Evolutionary conservation across 2,329 filamentous ascomycete species (phyloP).

Genomic region (Penicillium sp.): DNA sequence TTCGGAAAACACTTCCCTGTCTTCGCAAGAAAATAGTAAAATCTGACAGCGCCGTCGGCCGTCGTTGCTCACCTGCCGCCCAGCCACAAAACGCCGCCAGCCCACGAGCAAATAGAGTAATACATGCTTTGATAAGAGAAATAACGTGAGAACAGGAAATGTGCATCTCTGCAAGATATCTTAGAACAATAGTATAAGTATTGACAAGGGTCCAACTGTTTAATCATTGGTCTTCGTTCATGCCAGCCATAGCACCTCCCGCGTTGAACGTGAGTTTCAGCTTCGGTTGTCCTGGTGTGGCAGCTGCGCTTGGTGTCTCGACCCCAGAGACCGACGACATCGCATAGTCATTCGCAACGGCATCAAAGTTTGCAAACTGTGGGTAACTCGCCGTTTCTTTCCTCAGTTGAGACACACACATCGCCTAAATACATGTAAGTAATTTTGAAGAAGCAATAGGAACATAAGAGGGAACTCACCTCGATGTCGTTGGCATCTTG

Average conservation of each 20-base stretch:
- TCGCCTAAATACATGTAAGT: constrained; percentile 43
- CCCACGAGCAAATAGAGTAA: constrained; percentile 18
- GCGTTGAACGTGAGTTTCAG: constrained; percentile 69
- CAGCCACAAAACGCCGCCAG: constrained; percentile 30
- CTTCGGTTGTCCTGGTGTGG: constrained; percentile 63
- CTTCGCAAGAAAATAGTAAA: constrained; percentile 26
- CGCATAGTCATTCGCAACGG: constrained; percentile 55
- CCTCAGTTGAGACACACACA: constrained; percentile 57
- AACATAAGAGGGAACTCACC: constrained; percentile 59
- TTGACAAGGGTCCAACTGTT: constrained; percentile 19
- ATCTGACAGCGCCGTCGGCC: constrained; percentile 31
- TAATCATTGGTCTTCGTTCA: constrained; percentile 27
- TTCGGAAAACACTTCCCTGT: constrained; percentile 15
- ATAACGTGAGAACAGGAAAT: constrained; percentile 18
- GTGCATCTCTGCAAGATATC: constrained; percentile 19
- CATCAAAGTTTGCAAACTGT: constrained; percentile 62
- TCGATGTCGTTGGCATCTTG: constrained; percentile 92
- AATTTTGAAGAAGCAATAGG: background rate
- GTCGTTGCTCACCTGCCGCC: constrained; percentile 28
- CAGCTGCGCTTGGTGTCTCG: constrained; percentile 66
- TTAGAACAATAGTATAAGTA: constrained; percentile 20
- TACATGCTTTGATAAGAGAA: constrained; percentile 26
- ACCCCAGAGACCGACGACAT: constrained; percentile 53
- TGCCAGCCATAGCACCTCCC: constrained; percentile 38
- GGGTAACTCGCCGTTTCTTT: constrained; percentile 61